Base-by-base conservation (phyloP, 805 yeast genomes). In the Spathaspora arborariae region DNA sequence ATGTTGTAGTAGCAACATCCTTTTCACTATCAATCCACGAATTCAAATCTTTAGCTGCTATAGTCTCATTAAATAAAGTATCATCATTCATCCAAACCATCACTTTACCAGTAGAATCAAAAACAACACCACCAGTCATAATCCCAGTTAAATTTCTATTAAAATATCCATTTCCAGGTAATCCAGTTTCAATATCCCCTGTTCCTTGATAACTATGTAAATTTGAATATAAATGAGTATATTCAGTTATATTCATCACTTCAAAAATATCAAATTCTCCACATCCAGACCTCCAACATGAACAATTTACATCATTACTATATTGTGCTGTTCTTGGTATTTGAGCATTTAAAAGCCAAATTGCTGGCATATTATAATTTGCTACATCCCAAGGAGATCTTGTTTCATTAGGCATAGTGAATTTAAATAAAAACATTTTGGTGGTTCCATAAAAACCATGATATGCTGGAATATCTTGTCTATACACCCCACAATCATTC, bases 251-350 rank as follows among this genome's bases (percentile, higher is more conserved):
- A 64, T 85, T 85, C 80, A 82, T 76, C 36, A 81, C 82, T 67
- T 85, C 92, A 59, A 85, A 85, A 54, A 84, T 77, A 64, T 85
- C 92, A 55, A 80, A 83, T 64, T 85, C 90, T 61, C 91, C 90
- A 65, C 90, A 83, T 9, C 91, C 92, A 22, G 84, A 75, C 39
- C 77, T 70, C 91, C 91, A 85, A 57, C 89, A 82, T 5, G 89
- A 83, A 63, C 90, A 85, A 59, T 79, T 80, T 33, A 69, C 67
- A 53, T 79, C 80, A 4, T 66, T 50, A 41, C 84, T 81, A 59
- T 84, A 85, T 64, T 85, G 90, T 2, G 90, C 68, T 16, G 90
- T 84, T 71, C 91, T 76, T 52, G 89, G 85, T 48, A 85, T 83
- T 54, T 80, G 76, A 24, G 88, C 84, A 54, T 85, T 84, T 57